Base-by-base conservation (phyloP, 768 basidiomycete genomes). In the Multifurca ochricompacta region DNA sequence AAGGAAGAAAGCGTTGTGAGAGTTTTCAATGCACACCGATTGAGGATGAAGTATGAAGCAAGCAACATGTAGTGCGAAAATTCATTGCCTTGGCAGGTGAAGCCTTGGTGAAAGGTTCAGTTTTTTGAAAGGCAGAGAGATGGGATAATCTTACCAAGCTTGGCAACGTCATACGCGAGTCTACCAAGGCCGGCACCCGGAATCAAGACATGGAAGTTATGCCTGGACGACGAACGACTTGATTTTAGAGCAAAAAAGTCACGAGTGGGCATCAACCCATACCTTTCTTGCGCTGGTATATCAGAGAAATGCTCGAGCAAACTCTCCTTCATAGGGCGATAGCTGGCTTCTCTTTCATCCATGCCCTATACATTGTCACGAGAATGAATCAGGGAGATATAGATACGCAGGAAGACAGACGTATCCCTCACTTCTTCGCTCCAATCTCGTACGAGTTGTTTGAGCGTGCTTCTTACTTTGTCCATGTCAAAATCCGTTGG, bases 1-100 rank as follows among this genome's bases (percentile, higher is more conserved):
- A 13, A 9, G 27, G 16, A 23, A 2, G 18, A 27, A 19, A n/a
- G 43, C 3, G 4, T 9, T 27, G 18, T 4, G 10, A 34, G 28
- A 14, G n/a, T 13, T 48, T 21, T n/a, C n/a, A n/a, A 35, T 48
- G 48, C 77, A 9, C 62, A 91, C 92, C 78, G 78, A 66, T 97
- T 98, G 45, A 97, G 73, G 18, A 96, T 82, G 66, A 87, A 88
- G 65, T 84, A 85, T 4, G 94, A 96, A 2, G 87, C 75, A 4
- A 97, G 80, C 11, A 98, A 77, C 92, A 94, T 95, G 68, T 91
- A 91, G 60, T 94, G 87, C 30, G 90, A 92, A 66, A 96, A 96
- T 68, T 98, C 94, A 65, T 96, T 96, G 19, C 88, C 93, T 68
- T 95, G 93, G 59, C 87, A 91, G 1, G 86, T 71, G 62, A 92